Evolutionary conservation across 352 stramenopile genomes (phyloP), one percentile per base, ranked within the genome.

Genomic region (Albugo candida): DNA sequence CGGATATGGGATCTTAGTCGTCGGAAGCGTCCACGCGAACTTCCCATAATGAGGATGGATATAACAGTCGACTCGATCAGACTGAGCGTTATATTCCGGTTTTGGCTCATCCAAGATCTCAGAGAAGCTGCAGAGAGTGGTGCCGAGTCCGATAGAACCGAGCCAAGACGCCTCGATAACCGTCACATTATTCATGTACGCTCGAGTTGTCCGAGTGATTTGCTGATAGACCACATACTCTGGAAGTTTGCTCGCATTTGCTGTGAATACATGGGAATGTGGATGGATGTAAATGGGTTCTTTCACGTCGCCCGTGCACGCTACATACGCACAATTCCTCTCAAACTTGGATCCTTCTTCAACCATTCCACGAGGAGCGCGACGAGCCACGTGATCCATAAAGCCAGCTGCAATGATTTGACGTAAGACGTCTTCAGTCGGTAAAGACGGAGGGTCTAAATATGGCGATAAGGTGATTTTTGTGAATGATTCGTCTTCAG

Each of bases 121-220:
- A 27, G 68, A 74, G 46, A 78, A 85, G 40, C 66, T 70, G 52
- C 74, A 86, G 43, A 89, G 48, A 19, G 38, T 10, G 31, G 77
- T 84, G 46, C 69, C 66, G 52, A 81, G 70, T 11, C 64, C 74
- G n/a, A 89, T 76, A 4, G 64, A 64, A n/a, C 69, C 64, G 14
- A 99, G 79, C 94, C 95, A 99, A 57, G 95, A 75, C 5, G 91
- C 84, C 52, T 99, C 95, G 13, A 99, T 87, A 1, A 94, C 88
- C 10, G 94, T 98, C 19, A 98, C 93, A 53, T 81, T 97, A 53
- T 89, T 95, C 87, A 99, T 97, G 69, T 97, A 97, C 45, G 73
- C 71, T 48, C 71, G 70, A 13, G 65, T 73, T 2, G 76, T 81
- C 36, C 73, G 73, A 64, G 77, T 72, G 48, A 89, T 77, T 52